These are phyloP conservation scores for Cenococcum geophilum DNA, from an alignment of 495 filamentous ascomycete species.

Conservation along the genomic window DNA sequence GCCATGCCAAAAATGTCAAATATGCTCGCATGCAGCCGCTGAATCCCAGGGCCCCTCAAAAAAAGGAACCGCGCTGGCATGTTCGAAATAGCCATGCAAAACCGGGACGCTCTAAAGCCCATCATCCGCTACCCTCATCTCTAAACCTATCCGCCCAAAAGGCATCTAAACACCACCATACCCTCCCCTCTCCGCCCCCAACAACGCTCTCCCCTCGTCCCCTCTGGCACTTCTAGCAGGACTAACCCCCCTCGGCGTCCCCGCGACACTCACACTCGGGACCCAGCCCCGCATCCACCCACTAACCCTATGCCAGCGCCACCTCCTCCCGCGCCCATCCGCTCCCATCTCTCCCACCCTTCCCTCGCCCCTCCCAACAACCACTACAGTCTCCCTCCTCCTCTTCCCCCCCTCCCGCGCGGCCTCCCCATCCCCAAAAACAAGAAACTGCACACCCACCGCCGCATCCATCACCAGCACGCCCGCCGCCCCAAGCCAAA, in stretches of 20 bases:
- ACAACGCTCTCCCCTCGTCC: conserved; percentile 23
- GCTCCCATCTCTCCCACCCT: conserved; percentile 40
- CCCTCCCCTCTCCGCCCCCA: conserved; percentile 16
- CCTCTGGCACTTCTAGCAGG: conserved; percentile 1
- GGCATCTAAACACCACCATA: conserved; percentile 22
- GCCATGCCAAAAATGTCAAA: too few relatives aligned
- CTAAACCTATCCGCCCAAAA: too few relatives aligned
- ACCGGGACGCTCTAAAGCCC: too few relatives aligned
- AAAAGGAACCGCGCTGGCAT: too few relatives aligned
- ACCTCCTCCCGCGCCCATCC: conserved; percentile 23
- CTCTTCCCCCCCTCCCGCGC: conserved; percentile 16
- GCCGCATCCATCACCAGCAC: conserved; percentile 60
- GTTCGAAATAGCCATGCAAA: too few relatives aligned
- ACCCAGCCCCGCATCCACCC: conserved; percentile 70
- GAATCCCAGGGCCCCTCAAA: too few relatives aligned
- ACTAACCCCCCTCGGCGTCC: conserved; percentile 20
- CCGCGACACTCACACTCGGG: conserved; percentile 35
- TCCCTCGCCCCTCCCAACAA: conserved; percentile 17
- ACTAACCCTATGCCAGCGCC: conserved; percentile 50
- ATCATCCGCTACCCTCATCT: too few relatives aligned
- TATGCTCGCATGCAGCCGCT: too few relatives aligned
- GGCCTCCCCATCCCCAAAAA: conserved; percentile 47
- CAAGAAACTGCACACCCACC: conserved; percentile 60
- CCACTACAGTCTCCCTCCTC: conserved; percentile 17
- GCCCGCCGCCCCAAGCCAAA: conserved; percentile 66